Conservation (phyloP, 305 asterid species). For the Salvia sclarea region DNA sequence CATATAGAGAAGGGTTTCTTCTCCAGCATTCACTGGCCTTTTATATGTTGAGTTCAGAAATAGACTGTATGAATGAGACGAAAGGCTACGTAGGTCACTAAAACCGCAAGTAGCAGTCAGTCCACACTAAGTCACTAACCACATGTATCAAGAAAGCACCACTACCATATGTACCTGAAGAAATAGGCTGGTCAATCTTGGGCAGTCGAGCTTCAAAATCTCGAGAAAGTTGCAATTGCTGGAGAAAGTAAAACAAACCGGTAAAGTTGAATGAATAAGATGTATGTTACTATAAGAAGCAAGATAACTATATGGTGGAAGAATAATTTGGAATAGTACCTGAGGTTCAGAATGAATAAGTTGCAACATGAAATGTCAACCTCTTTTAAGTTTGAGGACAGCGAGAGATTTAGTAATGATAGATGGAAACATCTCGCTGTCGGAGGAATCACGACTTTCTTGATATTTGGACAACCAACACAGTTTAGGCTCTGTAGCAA, state of each 20-base stretch:
- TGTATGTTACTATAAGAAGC: not conserved
- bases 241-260: constrained; percentile 23
- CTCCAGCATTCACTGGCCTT: too few relatives aligned
- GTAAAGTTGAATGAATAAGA: not conserved
- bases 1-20: too few relatives aligned
- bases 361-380: constrained; percentile 80
- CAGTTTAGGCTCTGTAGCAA: constrained; percentile 82
- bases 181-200: constrained; percentile 85
- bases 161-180: constrained; percentile 94
- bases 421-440: constrained; percentile 73
- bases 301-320: not conserved
- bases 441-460: constrained; percentile 82
- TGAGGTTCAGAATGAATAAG: constrained; percentile 78
- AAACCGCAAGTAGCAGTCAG: too few relatives aligned
- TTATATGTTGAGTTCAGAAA: not conserved
- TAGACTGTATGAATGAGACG: not conserved
- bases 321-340: constrained; percentile 46
- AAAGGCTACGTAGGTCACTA: too few relatives aligned
- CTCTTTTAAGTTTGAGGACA: constrained; percentile 88
- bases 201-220: constrained; percentile 84
- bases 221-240: constrained; percentile 92
- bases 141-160: too few relatives aligned
- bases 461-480: constrained; percentile 93
- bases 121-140: too few relatives aligned
- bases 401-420: constrained; percentile 77